Evolutionary conservation across 2,329 filamentous ascomycete genomes (phyloP), one percentile per base, ranked within the genome.

Genomic region (Colletotrichum noveboracense): DNA sequence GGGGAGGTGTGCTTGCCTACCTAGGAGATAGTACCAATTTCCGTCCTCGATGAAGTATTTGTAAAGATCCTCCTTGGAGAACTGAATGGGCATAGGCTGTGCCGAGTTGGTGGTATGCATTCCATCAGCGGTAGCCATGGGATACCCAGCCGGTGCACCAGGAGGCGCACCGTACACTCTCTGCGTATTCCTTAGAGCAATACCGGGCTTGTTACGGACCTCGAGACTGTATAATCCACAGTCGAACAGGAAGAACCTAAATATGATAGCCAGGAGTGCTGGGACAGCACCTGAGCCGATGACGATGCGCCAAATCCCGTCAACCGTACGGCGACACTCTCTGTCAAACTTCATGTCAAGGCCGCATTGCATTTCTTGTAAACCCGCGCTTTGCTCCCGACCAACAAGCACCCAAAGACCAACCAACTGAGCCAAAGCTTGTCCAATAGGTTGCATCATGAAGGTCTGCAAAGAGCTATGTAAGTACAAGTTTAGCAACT

Each of bases 361-460:
- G 21, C 88, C 88, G 76, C 88, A 90, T 65, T 86, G 86, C 84
- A 87, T 84, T 6, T 81, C 86, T 52, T 86, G 82, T 21, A 89
- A 79, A 30, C 85, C 80, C 64, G 86, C 84, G 18, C 81, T 84
- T 76, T 83, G 80, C 71, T 89, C 82, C 21, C 87, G 85, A 21
- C 88, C 87, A 5, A 90, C 82, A 13, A 89, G 80, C 12, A 90
- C 88, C 83, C 85, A 88, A 6, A 93, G 83, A 6, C 91, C 90
- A 13, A 93, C 90, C 7, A 93, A 82, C 76, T 93, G 92, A 16
- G 92, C 92, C 3, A 92, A 86, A 3, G 93, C 89, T 79, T 94
- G 92, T 7, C 93, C 93, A 10, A 94, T 84, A 2, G 93, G 92
- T 78, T 94, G 93, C 90, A 93, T 93, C 78, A 93, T 87, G 80